Conservation (phyloP, 345 rosid species). For the Carallia brachiata region DNA sequence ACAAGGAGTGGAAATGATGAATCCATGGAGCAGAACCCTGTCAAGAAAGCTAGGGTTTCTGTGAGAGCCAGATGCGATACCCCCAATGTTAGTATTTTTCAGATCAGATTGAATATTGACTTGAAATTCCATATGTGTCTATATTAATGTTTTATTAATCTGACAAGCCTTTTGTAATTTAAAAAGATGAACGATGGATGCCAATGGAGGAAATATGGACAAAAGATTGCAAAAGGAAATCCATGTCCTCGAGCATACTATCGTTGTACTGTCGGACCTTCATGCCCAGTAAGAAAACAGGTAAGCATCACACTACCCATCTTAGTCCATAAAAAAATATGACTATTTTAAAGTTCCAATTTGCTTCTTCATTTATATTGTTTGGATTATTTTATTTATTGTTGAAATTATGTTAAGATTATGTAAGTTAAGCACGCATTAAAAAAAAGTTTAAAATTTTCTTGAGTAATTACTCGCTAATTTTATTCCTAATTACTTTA, state of each 20-base stretch:
- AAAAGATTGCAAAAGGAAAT: constrained; percentile 86
- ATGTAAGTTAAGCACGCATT: no score
- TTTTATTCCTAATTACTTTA: not conserved
- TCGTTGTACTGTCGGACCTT: constrained; percentile 78
- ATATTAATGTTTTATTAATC: no score
- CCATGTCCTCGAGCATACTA: constrained; percentile 98
- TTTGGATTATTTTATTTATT: no score
- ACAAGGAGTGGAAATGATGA: constrained; percentile 50
- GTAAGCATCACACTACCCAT: constrained; percentile 25
- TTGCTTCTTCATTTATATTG: no score
- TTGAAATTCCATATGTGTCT: no score
- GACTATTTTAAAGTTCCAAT: not conserved
- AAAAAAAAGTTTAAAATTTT: no score
- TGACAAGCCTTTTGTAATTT: no score
- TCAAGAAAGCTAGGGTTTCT: constrained; percentile 85
- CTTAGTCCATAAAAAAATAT: not conserved
- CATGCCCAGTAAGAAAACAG: constrained; percentile 94
- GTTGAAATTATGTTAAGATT: no score
- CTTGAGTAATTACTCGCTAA: not conserved
- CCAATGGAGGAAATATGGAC: constrained; percentile 98
- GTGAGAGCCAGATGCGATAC: constrained; percentile 84
- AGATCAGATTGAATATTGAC: no score
- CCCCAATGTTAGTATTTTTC: constrained; percentile 57
- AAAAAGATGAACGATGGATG: constrained; percentile 91
- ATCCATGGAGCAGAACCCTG: constrained; percentile 50